Evolutionary conservation across 2,329 filamentous ascomycete genomes (phyloP), one percentile per base, ranked within the genome.

Genomic region (Allantophomopsis lycopodina): DNA sequence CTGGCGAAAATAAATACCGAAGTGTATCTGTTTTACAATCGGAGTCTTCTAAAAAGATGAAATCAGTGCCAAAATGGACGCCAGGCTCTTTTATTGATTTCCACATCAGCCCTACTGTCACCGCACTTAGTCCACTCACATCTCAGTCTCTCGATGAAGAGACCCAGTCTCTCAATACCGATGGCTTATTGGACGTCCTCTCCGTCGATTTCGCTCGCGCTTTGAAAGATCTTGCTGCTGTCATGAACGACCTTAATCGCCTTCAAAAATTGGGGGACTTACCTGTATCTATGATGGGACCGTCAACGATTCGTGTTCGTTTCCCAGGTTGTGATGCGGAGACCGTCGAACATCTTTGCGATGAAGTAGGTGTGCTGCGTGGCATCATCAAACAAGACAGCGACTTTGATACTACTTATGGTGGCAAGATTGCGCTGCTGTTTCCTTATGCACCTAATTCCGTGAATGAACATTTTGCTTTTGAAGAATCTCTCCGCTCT

Each of bases 71-170:
- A 38, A 69, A 64, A 56, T 60, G 52, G 60, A 46, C 63, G 2
- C 76, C 85, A 2, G 91, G 91, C 18, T 83, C 88, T 1, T 89
- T 76, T 59, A 70, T 98, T 55, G 87, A 94, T 60, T 98, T 96
- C 64, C 71, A 78, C 50, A 66, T 96, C 51, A 86, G 77, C 60
- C 91, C 91, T 2, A 93, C 84, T 43, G 76, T 96, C 55, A 96
- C 89, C 23, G 86, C 89, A 21, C 71, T 98, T 42, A 82, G 80
- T 49, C 78, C 83, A 8, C 65, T 93, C 33, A 69, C 69, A 41
- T 40, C 40, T n/a, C 50, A 55, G 36, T 51, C 58, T 37, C 57
- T 63, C 21, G 53, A 60, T 36, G 50, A 60, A 20, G 63, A 67
- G 14, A 57, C 63, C 40, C 65, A 79, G 34, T 83, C 76, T 21